These are phyloP conservation scores for Candida tibetensis DNA, from an alignment of 805 yeast genomes.

Conservation along the genomic window DNA sequence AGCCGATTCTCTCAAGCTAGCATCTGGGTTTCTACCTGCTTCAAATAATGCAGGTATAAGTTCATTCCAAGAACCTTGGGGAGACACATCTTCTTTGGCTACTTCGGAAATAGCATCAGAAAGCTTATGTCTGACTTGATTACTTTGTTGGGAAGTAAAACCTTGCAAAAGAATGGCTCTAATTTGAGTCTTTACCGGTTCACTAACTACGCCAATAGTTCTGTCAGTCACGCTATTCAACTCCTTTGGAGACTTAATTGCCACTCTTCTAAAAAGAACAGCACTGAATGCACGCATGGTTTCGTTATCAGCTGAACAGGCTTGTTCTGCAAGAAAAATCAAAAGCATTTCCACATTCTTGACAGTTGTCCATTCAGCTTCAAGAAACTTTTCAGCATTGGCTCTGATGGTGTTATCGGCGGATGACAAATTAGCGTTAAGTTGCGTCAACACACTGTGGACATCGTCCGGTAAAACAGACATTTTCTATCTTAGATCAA, in stretches of 20 bases:
- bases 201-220: constrained; percentile 68
- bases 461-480: constrained; percentile 57
- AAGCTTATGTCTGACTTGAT: constrained; percentile 81
- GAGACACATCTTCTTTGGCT: constrained; percentile 62
- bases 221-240: constrained; percentile 66
- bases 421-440: constrained; percentile 63
- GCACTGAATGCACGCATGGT: constrained; percentile 72
- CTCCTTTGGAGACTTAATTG: constrained; percentile 72
- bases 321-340: constrained; percentile 77
- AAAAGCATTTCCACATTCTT: constrained; percentile 69
- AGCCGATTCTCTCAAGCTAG: constrained; percentile 81
- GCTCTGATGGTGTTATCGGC: constrained; percentile 74
- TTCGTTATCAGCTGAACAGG: constrained; percentile 60
- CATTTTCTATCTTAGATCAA: too few relatives aligned
- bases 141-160: constrained; percentile 64
- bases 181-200: constrained; percentile 57
- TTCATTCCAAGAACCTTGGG: constrained; percentile 69
- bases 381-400: constrained; percentile 71
- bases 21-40: constrained; percentile 54
- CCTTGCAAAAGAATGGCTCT: constrained; percentile 70
- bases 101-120: constrained; percentile 94
- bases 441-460: constrained; percentile 49
- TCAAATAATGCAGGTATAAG: constrained; percentile 70
- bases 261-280: constrained; percentile 83
- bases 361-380: constrained; percentile 69